Evolutionary conservation across 2,329 filamentous ascomycete species (phyloP), one percentile per base, ranked within the genome.

Genomic region (Fusarium marasasianum): DNA sequence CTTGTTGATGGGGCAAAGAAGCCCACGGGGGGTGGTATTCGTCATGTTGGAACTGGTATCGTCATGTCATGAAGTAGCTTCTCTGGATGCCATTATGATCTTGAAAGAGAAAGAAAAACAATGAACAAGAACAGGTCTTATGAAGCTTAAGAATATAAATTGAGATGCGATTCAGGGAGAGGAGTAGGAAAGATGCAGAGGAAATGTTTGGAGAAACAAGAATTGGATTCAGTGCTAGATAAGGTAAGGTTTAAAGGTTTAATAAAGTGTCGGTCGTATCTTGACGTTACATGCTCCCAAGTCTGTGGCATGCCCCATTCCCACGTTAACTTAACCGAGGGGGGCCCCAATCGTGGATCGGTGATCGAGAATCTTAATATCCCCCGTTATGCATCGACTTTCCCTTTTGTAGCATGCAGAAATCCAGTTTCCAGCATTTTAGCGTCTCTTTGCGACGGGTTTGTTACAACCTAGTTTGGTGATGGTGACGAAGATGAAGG

Each of bases 31-130:
- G 48, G 33, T 68, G 64, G 45, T 72, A 51, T 53, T 67, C 47
- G 58, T 63, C 74, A 76, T 76, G 44, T 17, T 76, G 59, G 41
- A 44, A 55, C 33, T 61, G 63, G 45, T 69, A 64, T 75, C 43
- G 70, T 74, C 75, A 77, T 78, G 68, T 78, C 74, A 77, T 73
- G 61, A 69, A 50, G 76, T 41, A 67, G 64, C 66, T 60, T 51
- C 51, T 71, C 45, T 37, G 40, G 54, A 62, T 54, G 61, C 57
- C 70, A 74, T 77, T 44, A 50, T 70, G 37, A 56, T 17, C 38
- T 58, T 26, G 11, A 20, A 33, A 24, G 22, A 50, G 26, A 31
- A 13, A 24, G 22, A 35, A 58, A 60, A 41, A 26, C 35, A 37
- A n/a, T 45, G 35, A 57, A 22, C 20, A 20, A 54, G 12, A 31